Evolutionary conservation across 352 stramenopile species (phyloP).

Genomic region (Phytopythium vexans): DNA sequence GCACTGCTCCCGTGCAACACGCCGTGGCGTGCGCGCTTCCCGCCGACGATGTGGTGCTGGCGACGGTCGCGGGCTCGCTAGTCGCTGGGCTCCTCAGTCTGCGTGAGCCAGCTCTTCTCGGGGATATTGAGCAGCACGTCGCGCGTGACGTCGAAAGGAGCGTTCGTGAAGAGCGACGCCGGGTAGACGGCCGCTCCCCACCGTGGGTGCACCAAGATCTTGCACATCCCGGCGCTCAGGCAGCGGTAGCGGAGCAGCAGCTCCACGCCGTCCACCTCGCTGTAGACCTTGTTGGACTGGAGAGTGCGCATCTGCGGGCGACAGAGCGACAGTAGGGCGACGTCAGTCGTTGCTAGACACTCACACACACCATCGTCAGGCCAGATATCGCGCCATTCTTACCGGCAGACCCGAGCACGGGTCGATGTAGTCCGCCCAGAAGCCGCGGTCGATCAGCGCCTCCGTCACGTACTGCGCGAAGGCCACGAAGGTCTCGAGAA

Average conservation of each 20-base stretch:
- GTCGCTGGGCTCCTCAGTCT: background rate
- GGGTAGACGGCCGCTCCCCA: slow-evolving; percentile 96
- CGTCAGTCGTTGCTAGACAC: background rate
- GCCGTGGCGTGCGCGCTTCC: too few relatives aligned
- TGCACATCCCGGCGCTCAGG: slow-evolving; percentile 92
- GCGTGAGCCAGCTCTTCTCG: slow-evolving; percentile 26
- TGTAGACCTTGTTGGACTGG: slow-evolving; percentile 94
- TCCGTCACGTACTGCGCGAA: slow-evolving; percentile 90
- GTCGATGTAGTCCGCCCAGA: slow-evolving; percentile 98
- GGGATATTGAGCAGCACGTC: slow-evolving; percentile 39
- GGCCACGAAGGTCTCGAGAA: slow-evolving; percentile 94
- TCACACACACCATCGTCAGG: background rate
- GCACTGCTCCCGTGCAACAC: too few relatives aligned
- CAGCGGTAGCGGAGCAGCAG: slow-evolving; percentile 81
- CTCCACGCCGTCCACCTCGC: slow-evolving; percentile 94
- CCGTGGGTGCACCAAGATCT: slow-evolving; percentile 94
- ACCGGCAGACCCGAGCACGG: slow-evolving; percentile 94
- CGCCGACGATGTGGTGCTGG: background rate
- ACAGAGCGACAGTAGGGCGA: background rate
- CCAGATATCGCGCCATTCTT: slow-evolving; percentile 2
- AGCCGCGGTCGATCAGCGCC: slow-evolving; percentile 67
- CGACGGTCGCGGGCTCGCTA: background rate
- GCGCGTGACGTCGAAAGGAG: slow-evolving; percentile 80
- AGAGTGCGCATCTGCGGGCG: slow-evolving; percentile 85
- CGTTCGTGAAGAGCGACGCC: slow-evolving; percentile 94